phyloP scores from a whole-genome alignment of 805 yeast species.

The Spathaspora arborariae region DNA sequence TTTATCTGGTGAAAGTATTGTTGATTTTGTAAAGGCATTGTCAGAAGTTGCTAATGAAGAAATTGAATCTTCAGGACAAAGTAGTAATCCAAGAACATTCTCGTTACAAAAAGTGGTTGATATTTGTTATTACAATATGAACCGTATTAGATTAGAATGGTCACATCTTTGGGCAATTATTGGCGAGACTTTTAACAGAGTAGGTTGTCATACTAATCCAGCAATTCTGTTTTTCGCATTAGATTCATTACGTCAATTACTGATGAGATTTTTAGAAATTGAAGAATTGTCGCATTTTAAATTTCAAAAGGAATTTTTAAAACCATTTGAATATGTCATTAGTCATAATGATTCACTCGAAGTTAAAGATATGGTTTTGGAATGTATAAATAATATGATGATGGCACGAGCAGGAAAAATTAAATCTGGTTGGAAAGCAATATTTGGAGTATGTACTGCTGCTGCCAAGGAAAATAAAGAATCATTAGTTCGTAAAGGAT shows the following conservation, averaged over 20 bases:
- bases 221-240: slow-evolving; percentile 85
- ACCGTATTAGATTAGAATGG: slow-evolving; percentile 95
- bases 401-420: slow-evolving; percentile 68
- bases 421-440: slow-evolving; percentile 92
- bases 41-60: slow-evolving; percentile 87
- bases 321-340: slow-evolving; percentile 83
- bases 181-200: slow-evolving; percentile 83
- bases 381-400: slow-evolving; percentile 84
- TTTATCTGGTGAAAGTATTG: slow-evolving; percentile 79
- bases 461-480: slow-evolving; percentile 65
- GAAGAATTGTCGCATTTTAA: slow-evolving; percentile 95
- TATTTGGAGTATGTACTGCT: slow-evolving; percentile 70
- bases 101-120: slow-evolving; percentile 95
- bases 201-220: slow-evolving; percentile 75
- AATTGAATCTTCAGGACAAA: slow-evolving; percentile 80
- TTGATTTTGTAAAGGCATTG: slow-evolving; percentile 81
- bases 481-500: slow-evolving; percentile 59
- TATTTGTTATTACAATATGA: slow-evolving; percentile 96
- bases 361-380: slow-evolving; percentile 85
- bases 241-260: slow-evolving; percentile 88
- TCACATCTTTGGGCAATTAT: slow-evolving; percentile 90
- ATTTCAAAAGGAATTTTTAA: slow-evolving; percentile 89
- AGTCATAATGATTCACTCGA: slow-evolving; percentile 60
- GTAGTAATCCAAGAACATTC: slow-evolving; percentile 82
- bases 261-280: slow-evolving; percentile 86